Evolutionary conservation across 306 rosid genomes (phyloP).

Genomic region (Alnus rubra): DNA sequence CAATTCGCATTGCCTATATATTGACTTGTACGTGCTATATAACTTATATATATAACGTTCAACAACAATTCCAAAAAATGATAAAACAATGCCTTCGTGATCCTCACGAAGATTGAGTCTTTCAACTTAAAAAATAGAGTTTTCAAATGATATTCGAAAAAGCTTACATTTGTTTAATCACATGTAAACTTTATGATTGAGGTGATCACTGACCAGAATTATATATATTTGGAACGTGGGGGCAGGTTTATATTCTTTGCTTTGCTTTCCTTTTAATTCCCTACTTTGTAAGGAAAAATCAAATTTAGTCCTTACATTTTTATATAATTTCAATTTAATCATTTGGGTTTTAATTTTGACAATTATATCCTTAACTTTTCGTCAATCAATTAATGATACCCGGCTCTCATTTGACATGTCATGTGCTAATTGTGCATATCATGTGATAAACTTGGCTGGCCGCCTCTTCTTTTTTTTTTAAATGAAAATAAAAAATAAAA

Average conservation of each 20-base stretch:
- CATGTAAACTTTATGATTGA: too few species aligned
- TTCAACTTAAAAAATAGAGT: slow-evolving; percentile 22
- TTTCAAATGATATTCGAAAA: neutral
- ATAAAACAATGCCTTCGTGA: slow-evolving; percentile 45
- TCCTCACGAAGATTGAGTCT: slow-evolving; percentile 47
- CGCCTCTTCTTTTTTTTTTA: too few species aligned
- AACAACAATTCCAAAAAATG: slow-evolving; percentile 20
- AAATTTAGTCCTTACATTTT: too few species aligned
- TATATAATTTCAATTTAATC: too few species aligned
- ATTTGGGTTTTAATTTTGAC: too few species aligned
- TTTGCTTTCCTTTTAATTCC: neutral
- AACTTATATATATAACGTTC: slow-evolving; percentile 33
- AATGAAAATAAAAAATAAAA: too few species aligned
- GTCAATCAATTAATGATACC: too few species aligned
- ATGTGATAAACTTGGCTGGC: too few species aligned
- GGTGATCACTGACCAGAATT: neutral
- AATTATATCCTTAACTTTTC: too few species aligned
- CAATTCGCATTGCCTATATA: slow-evolving; percentile 22
- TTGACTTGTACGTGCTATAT: slow-evolving; percentile 27
- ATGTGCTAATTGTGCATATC: too few species aligned
- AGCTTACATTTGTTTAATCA: neutral
- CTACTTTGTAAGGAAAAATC: too few species aligned
- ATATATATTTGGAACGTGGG: neutral
- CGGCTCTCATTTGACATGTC: too few species aligned
- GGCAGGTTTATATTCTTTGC: neutral